Conservation (phyloP, 768 basidiomycete species). For the Sarcomyxa edulis region DNA sequence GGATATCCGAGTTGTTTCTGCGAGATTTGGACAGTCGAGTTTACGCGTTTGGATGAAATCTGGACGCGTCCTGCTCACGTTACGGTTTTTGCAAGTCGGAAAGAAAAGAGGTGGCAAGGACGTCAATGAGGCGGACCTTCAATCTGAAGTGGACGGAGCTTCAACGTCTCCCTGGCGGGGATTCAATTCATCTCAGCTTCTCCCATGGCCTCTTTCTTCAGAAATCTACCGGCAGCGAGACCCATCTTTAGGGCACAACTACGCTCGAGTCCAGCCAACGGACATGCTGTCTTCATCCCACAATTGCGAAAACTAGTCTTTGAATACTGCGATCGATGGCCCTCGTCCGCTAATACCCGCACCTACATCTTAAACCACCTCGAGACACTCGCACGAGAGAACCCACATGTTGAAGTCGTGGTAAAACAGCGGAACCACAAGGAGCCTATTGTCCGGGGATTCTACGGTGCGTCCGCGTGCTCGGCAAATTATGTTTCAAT, state of each 20-base stretch:
- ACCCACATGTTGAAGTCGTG: conserved; percentile 85
- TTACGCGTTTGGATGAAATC: too few relatives aligned
- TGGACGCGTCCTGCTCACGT: not conserved
- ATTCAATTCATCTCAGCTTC: conserved; percentile 2
- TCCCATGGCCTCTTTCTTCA: too few relatives aligned
- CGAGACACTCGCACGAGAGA: conserved; percentile 56
- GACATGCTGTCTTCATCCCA: conserved; percentile 68
- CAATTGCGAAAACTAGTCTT: conserved; percentile 83
- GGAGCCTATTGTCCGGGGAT: conserved; percentile 78
- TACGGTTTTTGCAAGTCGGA: too few relatives aligned
- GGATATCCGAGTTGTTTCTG: too few relatives aligned
- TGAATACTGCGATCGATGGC: conserved; percentile 83
- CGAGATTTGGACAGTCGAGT: too few relatives aligned
- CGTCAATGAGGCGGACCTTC: too few relatives aligned
- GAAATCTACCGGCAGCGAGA: conserved; percentile 3
- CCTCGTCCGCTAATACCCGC: conserved; percentile 69
- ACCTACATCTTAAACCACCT: conserved; percentile 62
- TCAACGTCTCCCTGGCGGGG: not conserved
- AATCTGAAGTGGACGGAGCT: too few relatives aligned
- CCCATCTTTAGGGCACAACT: conserved; percentile 39
- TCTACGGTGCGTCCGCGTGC: conserved; percentile 56
- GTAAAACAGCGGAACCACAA: conserved; percentile 69
- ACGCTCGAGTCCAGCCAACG: conserved; percentile 64
- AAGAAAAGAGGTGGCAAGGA: too few relatives aligned
- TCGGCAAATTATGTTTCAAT: conserved; percentile 11